Conservation (phyloP, 2,329 filamentous ascomycete species). For the Pseudopyricularia javanii region DNA sequence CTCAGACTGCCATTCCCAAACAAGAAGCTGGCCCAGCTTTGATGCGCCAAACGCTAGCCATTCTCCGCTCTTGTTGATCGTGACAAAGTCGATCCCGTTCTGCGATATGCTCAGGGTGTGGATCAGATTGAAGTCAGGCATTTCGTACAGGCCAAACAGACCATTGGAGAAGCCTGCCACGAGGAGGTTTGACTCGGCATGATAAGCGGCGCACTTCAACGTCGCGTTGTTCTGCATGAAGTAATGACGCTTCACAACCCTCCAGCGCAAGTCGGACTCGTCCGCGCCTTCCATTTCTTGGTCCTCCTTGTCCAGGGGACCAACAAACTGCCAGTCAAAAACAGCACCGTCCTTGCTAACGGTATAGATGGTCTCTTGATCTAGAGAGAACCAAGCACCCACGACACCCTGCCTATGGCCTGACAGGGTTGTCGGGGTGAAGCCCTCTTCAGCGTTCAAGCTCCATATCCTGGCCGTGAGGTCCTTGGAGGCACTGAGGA, state of each 20-base stretch:
- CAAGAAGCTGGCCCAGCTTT: constrained; percentile 86
- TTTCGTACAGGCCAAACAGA: constrained; percentile 84
- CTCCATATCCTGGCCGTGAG: constrained; percentile 94
- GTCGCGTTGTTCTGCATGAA: constrained; percentile 86
- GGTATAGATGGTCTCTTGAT: constrained; percentile 93
- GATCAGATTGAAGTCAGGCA: constrained; percentile 92
- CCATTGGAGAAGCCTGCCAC: constrained; percentile 94
- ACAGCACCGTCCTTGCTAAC: constrained; percentile 95
- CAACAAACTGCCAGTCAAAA: constrained; percentile 82
- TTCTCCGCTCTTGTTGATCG: constrained; percentile 87
- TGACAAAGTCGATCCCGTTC: constrained; percentile 89
- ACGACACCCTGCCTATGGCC: constrained; percentile 85
- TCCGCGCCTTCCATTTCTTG: constrained; percentile 50
- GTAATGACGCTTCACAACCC: constrained; percentile 82
- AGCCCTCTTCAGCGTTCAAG: constrained; percentile 72
- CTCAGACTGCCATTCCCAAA: constrained; percentile 99
- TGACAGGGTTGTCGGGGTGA: constrained; percentile 77
- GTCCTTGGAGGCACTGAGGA: constrained; percentile 84
- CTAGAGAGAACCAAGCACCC: constrained; percentile 91
- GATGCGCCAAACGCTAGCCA: constrained; percentile 97
- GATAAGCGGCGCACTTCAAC: constrained; percentile 82
- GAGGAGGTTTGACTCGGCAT: constrained; percentile 77
- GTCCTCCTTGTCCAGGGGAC: constrained; percentile 38
- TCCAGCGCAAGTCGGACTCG: constrained; percentile 65
- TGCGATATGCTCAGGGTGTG: constrained; percentile 91